Evolutionary conservation across 2,329 filamentous ascomycete genomes (phyloP).

Genomic region (Trichoderma harzianum): DNA sequence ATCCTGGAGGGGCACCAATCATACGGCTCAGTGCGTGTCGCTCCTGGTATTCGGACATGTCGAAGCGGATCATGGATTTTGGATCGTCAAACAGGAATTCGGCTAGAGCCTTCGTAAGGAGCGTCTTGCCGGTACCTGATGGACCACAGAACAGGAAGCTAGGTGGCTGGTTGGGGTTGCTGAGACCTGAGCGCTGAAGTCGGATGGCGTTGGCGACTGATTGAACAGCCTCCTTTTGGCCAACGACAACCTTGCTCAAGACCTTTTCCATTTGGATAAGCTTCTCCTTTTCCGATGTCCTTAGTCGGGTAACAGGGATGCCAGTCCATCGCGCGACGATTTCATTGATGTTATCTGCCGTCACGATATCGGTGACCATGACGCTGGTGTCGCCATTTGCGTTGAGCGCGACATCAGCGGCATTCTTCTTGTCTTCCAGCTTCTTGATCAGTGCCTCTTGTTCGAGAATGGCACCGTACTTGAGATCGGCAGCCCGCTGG

Average conservation of each 20-base stretch:
- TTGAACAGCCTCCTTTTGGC: constrained; percentile 88
- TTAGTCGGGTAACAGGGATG: constrained; percentile 90
- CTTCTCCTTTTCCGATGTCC: constrained; percentile 96
- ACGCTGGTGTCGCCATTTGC: constrained; percentile 55
- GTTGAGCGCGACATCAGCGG: constrained; percentile 69
- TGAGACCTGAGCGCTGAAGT: constrained; percentile 87
- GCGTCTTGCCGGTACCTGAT: constrained; percentile 95
- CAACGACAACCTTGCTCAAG: constrained; percentile 80
- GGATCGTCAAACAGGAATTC: constrained; percentile 98
- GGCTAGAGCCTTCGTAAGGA: constrained; percentile 93
- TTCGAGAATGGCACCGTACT: constrained; percentile 97
- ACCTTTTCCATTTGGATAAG: constrained; percentile 94
- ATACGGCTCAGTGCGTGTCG: constrained; percentile 91
- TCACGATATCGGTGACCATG: constrained; percentile 88
- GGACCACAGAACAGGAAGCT: constrained; percentile 99
- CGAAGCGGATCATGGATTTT: constrained; percentile 97
- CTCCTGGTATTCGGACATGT: constrained; percentile 99
- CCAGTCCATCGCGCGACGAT: constrained; percentile 98
- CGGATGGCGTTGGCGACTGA: constrained; percentile 96
- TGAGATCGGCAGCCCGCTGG: constrained; percentile 83
- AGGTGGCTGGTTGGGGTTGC: constrained; percentile 93
- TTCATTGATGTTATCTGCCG: constrained; percentile 97
- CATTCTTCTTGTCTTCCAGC: constrained; percentile 76
- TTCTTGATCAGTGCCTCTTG: constrained; percentile 75
- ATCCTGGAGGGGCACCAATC: constrained; percentile 96